Base-by-base conservation (phyloP, 2,329 filamentous ascomycete genomes). In the Samsoniella hepiali region DNA sequence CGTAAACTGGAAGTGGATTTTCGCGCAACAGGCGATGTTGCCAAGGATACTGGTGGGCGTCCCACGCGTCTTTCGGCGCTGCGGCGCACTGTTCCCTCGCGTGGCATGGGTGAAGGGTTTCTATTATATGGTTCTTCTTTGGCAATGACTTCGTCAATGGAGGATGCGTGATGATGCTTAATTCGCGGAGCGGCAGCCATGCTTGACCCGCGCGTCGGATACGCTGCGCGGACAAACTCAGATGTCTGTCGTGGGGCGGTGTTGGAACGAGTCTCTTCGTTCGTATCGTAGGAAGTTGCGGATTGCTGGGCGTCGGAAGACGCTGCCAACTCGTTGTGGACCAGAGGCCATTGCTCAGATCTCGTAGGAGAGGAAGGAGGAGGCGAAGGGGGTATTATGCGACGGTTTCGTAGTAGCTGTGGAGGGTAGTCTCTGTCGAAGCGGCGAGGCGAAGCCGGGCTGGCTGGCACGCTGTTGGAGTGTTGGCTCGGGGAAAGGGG, bases 401-500 rank as follows among this genome's bases (percentile, higher is more conserved):
- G 60, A 32, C 60, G 60, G 34, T 62, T 62, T 36, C 60, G 42
- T 27, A 62, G 44, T 15, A 51, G 42, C 51, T 62, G 51, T 5
- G 60, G 60, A 27, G 60, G 51, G 29, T n/a, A 54, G 5, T 62
- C 60, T 42, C 60, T 47, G n/a, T 62, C 60, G 34, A 51, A 56
- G 27, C 57, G 58, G 22, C 53, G 56, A 49, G 55, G 62, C 31
- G 51, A 61, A 34, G 49, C 51, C 42, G 58, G 63, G 56, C 45
- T 66, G 58, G 10, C 51, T 51, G 53, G 45, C 42, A 17, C 56
- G 56, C 2, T 65, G 65, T 6, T 65, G 27, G n/a, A 56, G 65
- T 73, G 68, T 10, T 64, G 62, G 53, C 65, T 68, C 60, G 75
- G 71, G 0, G 68, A 66, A 17, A 74, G 68, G 1, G 73, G 72